phyloP scores from a whole-genome alignment of 176 grass and related monocot genomes.

The Musa itinerans region DNA sequence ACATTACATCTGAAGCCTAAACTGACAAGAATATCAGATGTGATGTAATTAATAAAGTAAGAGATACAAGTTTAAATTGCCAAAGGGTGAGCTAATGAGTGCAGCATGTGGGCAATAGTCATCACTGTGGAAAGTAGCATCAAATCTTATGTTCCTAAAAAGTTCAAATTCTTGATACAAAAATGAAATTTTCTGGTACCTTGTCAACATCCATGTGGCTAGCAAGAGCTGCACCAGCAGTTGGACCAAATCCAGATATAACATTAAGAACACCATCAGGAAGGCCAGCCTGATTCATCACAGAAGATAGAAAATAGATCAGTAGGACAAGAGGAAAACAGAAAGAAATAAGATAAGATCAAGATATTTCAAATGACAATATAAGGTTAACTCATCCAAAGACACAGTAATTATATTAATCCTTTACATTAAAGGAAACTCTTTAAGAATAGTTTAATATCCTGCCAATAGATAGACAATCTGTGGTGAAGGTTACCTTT shows the following conservation, averaged over 20 bases:
- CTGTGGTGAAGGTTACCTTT: neutral
- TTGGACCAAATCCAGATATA: conserved; percentile 72
- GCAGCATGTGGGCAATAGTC: too few species aligned
- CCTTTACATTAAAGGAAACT: neutral
- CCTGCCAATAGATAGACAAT: too few species aligned
- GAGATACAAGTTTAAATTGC: too few species aligned
- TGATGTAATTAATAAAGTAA: too few species aligned
- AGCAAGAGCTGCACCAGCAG: conserved; percentile 69
- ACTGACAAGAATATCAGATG: too few species aligned
- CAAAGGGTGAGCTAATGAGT: too few species aligned
- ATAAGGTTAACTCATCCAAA: neutral
- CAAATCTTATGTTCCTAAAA: neutral
- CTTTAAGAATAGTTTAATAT: too few species aligned
- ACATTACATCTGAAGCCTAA: too few species aligned
- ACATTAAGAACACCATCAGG: conserved; percentile 72
- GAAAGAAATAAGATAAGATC: neutral
- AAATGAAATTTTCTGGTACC: conserved; percentile 24
- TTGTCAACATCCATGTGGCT: conserved; percentile 89
- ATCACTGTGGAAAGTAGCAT: too few species aligned
- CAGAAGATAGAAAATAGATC: neutral
- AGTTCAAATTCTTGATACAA: neutral
- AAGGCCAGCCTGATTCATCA: conserved; percentile 51
- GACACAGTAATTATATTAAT: neutral
- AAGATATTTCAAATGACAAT: neutral
- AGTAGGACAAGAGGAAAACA: neutral